Evolutionary conservation across 1,284 basidiomycete genomes (phyloP), one percentile per base, ranked within the genome.

Genomic region (Singerocomus inundabilis): DNA sequence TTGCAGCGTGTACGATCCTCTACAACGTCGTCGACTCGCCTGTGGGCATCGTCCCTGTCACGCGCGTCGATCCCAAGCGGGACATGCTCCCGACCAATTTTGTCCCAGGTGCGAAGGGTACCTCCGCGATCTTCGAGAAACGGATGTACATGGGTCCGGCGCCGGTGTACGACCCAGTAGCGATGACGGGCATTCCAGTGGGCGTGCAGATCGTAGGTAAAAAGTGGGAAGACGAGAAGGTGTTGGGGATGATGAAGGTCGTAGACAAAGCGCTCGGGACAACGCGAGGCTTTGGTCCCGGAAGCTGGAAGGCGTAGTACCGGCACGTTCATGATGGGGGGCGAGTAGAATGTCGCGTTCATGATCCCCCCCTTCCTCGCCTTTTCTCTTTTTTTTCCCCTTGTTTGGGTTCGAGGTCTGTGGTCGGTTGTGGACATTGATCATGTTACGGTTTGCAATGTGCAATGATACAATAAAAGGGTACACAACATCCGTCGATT

Each of bases 141-240:
- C 69, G 71, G 24, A 67, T 91, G n/a, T 92, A 85, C 63, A 59
- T 66, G 1, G 72, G 70, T 7, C 71, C 74, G 30, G 69, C 69
- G 5, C 64, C 76, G 2, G 68, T 80, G 18, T 97, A 96, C 60
- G 76, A 94, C 60, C 80, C 87, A 1, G 70, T 77, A 18, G 76
- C 74, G 61, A 90, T 88, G 82, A 71, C 79, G 21, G 92, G 91
- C 0, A 76, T 97, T 66, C 92, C 93, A 0, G 80, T 96, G 0
- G 87, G 82, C 1, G 78, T 97, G 36, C 93, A 97, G 70, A 64
- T 95, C 21, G 85, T 89, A 0, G 89, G 88, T 1, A 79, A 74
- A 60, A 79, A 75, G 54, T 92, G 84, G 80, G 86, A 93, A 60
- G 93, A 96, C 45, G 93, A 95, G 72, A 91, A 90, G 67, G 83